phyloP scores from a whole-genome alignment of 768 basidiomycete species.

The Leccinum fibrillosum region DNA sequence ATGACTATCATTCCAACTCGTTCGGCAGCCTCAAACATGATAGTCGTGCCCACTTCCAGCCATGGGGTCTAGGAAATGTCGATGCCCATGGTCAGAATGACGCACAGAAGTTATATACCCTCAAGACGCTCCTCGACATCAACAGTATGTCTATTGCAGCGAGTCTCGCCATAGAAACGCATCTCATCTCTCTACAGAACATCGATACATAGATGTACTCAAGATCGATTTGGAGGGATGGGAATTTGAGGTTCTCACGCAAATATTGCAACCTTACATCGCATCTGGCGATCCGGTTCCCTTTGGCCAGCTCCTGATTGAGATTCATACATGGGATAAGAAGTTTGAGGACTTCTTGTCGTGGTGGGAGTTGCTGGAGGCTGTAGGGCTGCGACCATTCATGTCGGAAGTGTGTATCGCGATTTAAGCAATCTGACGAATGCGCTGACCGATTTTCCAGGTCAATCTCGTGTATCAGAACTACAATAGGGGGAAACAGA shows the following conservation, averaged over 20 bases:
- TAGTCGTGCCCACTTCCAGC: constrained; percentile 41
- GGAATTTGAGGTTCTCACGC: constrained; percentile 42
- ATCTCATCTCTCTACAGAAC: constrained; percentile 20
- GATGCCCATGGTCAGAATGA: constrained; percentile 35
- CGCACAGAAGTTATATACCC: constrained; percentile 42
- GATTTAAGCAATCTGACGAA: neutral
- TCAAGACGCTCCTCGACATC: constrained; percentile 41
- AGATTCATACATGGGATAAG: constrained; percentile 40
- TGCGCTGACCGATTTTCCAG: constrained; percentile 26
- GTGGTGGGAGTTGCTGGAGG: constrained; percentile 48
- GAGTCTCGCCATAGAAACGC: neutral
- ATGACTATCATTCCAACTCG: constrained; percentile 44
- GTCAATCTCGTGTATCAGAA: constrained; percentile 59
- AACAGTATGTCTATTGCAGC: constrained; percentile 33
- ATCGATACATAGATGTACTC: constrained; percentile 38
- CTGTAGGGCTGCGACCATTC: constrained; percentile 45
- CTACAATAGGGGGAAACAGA: constrained; percentile 44
- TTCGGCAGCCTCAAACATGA: constrained; percentile 34
- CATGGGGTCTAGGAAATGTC: constrained; percentile 37
- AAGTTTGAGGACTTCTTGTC: constrained; percentile 35
- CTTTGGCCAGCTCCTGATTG: constrained; percentile 47
- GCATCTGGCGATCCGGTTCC: constrained; percentile 37
- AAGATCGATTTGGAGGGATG: constrained; percentile 49
- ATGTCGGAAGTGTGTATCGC: constrained; percentile 37
- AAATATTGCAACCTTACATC: constrained; percentile 38